Percentiles rank a stretch among this genome's conserved stretches.
Evolutionary conservation across 768 basidiomycete genomes (phyloP).

Genomic region (Tulasnella sp.): DNA sequence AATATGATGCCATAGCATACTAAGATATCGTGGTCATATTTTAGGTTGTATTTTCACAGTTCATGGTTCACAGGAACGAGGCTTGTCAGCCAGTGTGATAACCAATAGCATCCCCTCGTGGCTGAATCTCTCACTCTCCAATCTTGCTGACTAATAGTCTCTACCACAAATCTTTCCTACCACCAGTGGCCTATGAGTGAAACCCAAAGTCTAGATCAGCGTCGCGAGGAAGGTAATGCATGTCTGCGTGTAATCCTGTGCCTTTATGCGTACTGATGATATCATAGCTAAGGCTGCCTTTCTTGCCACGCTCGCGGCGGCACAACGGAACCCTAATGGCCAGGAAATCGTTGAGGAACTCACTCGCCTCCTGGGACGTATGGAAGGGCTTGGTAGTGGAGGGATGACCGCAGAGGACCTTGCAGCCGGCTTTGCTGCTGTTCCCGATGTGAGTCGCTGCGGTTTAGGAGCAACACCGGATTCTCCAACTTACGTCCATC

Average conservation of each 20-base stretch:
- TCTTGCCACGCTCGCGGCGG: conserved; percentile 1
- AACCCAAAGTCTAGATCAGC: neutral
- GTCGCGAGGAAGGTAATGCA: neutral
- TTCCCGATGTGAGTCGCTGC: neutral
- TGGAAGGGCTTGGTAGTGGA: conserved; percentile 1
- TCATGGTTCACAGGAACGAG: no score
- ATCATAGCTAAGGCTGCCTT: neutral
- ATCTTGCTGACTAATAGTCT: neutral
- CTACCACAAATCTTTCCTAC: neutral
- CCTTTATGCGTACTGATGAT: neutral
- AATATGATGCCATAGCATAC: no score
- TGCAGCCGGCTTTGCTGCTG: neutral
- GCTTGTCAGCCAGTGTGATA: neutral
- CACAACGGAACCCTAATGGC: neutral
- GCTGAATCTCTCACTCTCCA: neutral
- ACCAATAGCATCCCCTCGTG: no score
- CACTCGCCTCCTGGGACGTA: neutral
- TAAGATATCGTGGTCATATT: no score
- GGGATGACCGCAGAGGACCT: neutral
- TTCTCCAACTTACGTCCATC: neutral
- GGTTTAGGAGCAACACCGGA: neutral
- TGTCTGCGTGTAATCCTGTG: neutral
- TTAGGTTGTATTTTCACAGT: no score
- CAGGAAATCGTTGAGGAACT: neutral
- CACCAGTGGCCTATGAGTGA: neutral